Base-by-base conservation (phyloP, 2,329 filamentous ascomycete species). In the Epicoccum nigrum region DNA sequence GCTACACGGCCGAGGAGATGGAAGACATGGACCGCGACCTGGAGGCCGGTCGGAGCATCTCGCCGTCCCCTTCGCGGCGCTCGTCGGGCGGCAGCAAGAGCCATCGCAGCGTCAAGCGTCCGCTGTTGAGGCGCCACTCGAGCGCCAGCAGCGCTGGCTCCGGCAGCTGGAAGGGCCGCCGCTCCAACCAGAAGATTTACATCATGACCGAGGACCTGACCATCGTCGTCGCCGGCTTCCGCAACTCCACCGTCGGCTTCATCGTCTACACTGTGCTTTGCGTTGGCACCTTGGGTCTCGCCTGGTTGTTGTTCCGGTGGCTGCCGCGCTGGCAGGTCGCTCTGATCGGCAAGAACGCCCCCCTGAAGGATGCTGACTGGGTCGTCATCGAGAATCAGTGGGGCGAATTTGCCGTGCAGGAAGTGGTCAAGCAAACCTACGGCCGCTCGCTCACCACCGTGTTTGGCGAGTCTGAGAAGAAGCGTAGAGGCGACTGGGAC, bases 371-470 rank as follows among this genome's bases (percentile, higher is more conserved):
- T 46, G 94, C 90, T 65, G 82, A 89, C 53, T 99, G 95, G 94
- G 87, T 96, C 34, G 92, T 96, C 21, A 84, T 97, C 58, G 94
- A 97, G 82, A 97, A 99, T 67, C 92, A 97, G 81, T 97, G 94
- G 93, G 89, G 89, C 41, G 93, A 97, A 73, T 89, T 97, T 72
- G 81, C 83, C 11, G 83, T 94, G n/a, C 83, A 96, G 65, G 69
- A 85, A 41, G 81, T 97, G 11, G 79, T 81, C 51, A 78, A 72
- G 38, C 76, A 85, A 59, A 70, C 69, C 7, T 88, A 87, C 66
- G 84, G 81, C 7, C 81, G 83, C 50, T 79, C 83, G n/a, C 73
- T 88, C 32, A 87, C 85, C 2, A 85, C 84, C 0, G 80, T 88
- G 1, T 93, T 93, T 67, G 89, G 89, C 0, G 73, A 81, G 2